Evolutionary conservation across 371 early-diverging fungal genomes (phyloP).

Genomic region (Scutellospora calospora): DNA sequence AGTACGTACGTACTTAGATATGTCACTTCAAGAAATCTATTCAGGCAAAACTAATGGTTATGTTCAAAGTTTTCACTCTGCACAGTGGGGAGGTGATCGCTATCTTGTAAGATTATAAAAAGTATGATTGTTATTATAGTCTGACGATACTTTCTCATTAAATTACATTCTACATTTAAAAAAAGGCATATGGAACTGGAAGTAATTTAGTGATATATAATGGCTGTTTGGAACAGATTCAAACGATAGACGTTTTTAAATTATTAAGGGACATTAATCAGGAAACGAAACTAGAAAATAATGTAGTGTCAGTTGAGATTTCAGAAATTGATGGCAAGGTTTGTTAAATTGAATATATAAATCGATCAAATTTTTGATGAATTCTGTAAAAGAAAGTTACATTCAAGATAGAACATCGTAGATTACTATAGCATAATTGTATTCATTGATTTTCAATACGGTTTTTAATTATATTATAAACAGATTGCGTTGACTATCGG

Average conservation of each 20-base stretch:
- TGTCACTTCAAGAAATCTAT: slow-evolving; percentile 71
- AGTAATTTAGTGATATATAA: slow-evolving; percentile 59
- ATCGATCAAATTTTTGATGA: too few species aligned
- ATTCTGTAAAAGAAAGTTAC: too few species aligned
- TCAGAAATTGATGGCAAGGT: slow-evolving; percentile 39
- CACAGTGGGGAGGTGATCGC: slow-evolving; percentile 57
- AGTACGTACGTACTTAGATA: slow-evolving; percentile 45
- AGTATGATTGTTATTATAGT: background rate
- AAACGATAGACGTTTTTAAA: slow-evolving; percentile 49
- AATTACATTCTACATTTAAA: background rate
- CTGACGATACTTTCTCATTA: background rate
- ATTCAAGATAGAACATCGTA: background rate
- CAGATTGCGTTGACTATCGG: slow-evolving; percentile 57
- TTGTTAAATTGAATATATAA: background rate
- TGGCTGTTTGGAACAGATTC: slow-evolving; percentile 54
- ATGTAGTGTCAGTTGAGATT: slow-evolving; percentile 22
- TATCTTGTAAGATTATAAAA: slow-evolving; percentile 60
- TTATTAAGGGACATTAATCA: background rate
- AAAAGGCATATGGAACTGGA: slow-evolving; percentile 60
- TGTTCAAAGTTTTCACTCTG: slow-evolving; percentile 61
- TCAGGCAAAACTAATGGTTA: slow-evolving; percentile 70
- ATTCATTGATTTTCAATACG: too few species aligned
- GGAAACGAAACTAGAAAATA: background rate
- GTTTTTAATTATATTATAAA: background rate
- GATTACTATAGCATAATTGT: too few species aligned